Percentiles rank a stretch among this genome's conserved stretches.
Conservation (phyloP, 495 filamentous ascomycete genomes). For the Chaetomium tenue region DNA sequence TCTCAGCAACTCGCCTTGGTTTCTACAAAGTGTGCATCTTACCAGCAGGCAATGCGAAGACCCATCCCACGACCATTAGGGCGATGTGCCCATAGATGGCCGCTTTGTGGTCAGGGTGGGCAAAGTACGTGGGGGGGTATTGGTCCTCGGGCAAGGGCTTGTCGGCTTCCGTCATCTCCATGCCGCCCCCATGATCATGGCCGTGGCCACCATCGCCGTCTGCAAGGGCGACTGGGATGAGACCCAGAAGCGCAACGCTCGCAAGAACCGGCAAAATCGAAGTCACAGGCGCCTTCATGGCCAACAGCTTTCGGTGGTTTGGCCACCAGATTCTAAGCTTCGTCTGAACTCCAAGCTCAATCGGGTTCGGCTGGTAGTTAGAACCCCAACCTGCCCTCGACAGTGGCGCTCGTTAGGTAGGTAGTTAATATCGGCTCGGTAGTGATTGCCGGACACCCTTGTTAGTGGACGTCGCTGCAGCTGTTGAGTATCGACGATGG, state of each 20-base stretch:
- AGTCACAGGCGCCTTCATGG: constrained; percentile 29
- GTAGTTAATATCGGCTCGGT: background rate
- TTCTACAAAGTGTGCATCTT: constrained; percentile 31
- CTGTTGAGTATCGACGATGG: background rate
- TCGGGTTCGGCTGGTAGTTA: too few relatives aligned
- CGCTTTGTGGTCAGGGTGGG: constrained; percentile 60
- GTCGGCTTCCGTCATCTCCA: constrained; percentile 44
- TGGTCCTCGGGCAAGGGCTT: constrained; percentile 44
- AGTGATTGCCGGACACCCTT: background rate
- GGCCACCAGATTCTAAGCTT: background rate
- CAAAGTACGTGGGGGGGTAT: constrained; percentile 69
- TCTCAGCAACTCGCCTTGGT: background rate
- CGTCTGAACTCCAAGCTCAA: background rate
- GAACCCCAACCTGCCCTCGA: background rate
- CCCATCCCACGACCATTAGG: constrained; percentile 79
- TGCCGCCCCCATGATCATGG: constrained; percentile 30
- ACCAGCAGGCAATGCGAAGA: constrained; percentile 81
- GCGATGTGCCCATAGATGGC: constrained; percentile 75
- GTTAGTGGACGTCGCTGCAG: background rate
- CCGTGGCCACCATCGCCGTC: constrained; percentile 41
- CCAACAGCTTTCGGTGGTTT: background rate
- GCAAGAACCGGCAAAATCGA: constrained; percentile 27
- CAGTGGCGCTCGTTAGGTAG: background rate
- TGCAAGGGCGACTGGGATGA: constrained; percentile 42
- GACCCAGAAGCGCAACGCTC: constrained; percentile 35